Evolutionary conservation across 441 rosid species (phyloP).

Genomic region (Monsonia emarginata): DNA sequence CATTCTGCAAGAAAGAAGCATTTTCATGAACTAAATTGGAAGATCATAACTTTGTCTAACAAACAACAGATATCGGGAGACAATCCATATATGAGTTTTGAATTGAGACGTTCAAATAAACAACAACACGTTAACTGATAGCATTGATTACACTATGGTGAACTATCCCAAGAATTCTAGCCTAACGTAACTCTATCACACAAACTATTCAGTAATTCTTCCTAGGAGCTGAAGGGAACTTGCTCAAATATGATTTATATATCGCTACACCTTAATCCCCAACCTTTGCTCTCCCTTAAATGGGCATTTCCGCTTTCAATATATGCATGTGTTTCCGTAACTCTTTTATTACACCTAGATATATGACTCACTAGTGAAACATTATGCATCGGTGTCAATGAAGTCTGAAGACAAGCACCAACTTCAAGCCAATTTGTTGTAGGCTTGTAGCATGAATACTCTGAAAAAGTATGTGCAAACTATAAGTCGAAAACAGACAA

Average conservation of each 20-base stretch:
- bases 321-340: not conserved
- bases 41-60: not conserved
- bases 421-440: not conserved
- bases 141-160: not conserved
- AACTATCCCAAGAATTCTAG: not conserved
- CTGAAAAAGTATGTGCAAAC: not conserved
- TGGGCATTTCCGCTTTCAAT: not conserved
- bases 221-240: not conserved
- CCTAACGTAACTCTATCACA: not conserved
- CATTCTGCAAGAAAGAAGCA: constrained; percentile 44
- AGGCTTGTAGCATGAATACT: not conserved
- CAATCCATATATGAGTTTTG: not conserved
- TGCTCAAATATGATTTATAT: not conserved
- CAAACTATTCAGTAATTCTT: not conserved
- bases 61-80: not conserved
- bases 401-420: not conserved
- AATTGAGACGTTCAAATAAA: not conserved
- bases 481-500: not conserved
- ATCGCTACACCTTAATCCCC: not conserved
- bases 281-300: not conserved
- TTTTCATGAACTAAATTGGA: constrained; percentile 1
- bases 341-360: not conserved
- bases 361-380: not conserved
- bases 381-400: not conserved
- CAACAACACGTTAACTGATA: too few relatives aligned